phyloP scores from a whole-genome alignment of 2,329 filamentous ascomycete species.

The Beauveria bassiana region DNA sequence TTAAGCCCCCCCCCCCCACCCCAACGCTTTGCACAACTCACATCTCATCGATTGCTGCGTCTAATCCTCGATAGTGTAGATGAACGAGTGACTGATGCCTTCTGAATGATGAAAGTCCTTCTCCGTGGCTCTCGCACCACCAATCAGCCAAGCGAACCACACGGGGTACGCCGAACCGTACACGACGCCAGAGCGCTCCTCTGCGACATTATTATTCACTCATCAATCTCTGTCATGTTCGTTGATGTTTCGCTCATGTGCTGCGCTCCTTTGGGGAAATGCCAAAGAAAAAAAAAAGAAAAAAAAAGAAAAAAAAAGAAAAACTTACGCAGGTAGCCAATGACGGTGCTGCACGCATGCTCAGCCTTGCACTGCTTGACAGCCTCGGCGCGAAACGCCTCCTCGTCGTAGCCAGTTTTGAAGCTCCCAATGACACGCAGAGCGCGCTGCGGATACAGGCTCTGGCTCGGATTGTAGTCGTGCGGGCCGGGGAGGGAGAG shows the following conservation, averaged over 20 bases:
- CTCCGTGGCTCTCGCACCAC: neutral
- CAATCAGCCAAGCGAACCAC: constrained; percentile 7
- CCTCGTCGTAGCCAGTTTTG: neutral
- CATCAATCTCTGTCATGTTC: neutral
- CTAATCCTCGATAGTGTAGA: constrained; percentile 4
- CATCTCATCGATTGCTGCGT: too few species aligned
- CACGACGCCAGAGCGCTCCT: neutral
- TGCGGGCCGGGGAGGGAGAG: constrained; percentile 3
- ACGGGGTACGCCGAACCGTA: neutral
- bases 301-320: too few species aligned
- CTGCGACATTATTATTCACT: neutral
- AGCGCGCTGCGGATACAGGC: constrained; percentile 3
- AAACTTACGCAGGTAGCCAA: constrained; percentile 5
- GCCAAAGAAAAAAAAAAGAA: too few species aligned
- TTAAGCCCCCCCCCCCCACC: too few species aligned
- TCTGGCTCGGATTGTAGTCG: constrained; percentile 1
- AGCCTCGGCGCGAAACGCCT: constrained; percentile 4
- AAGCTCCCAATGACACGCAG: neutral
- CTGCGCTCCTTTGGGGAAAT: too few species aligned
- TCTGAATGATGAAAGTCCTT: neutral
- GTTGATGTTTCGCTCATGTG: too few species aligned
- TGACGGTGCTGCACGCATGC: constrained; percentile 6
- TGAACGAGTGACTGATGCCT: neutral
- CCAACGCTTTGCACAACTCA: too few species aligned
- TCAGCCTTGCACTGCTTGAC: constrained; percentile 2